Evolutionary conservation across 495 filamentous ascomycete species (phyloP), one percentile per base, ranked within the genome.

Genomic region (Corynascus novoguineensis): DNA sequence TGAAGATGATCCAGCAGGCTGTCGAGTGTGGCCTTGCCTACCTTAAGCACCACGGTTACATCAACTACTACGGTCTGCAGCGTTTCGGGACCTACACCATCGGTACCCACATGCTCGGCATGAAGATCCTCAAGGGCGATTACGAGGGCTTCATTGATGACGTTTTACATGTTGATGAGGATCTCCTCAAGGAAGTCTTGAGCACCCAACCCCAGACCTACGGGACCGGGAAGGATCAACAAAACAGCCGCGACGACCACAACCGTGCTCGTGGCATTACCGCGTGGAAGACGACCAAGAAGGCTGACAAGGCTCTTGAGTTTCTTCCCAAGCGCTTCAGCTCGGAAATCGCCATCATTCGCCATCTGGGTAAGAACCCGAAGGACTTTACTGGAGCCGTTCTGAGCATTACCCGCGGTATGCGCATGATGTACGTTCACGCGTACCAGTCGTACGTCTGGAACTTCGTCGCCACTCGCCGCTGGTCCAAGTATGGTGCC

Each of bases 11-110:
- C 1, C 70, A 71, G 31, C 51, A 66, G 15, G 67, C 69, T 3
- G 58, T 80, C 8, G 63, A 74, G 40, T 65, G 68, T 12, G 75
- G 72, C 1, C 56, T 82, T 12, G 72, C 79, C 6, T 69, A 86
- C 38, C 76, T 97, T 5, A 72, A 71, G 12, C 64, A 81, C 42
- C 73, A 82, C 14, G 93, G 93, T 0, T 98, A 95, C 72, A 83
- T 97, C 69, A 97, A 98, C 69, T 97, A 97, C 74, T 98, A 87
- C 58, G 93, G 93, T 14, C 81, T 97, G 3, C 93, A 98, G 72
- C 84, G 93, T 12, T 98, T 98, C 62, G 93, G 93, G 24, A 87
- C 89, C 4, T 92, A 90, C 69, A 70, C 80, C 4, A 86, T 85
- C 5, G 83, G 89, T 5, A 97, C 93, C 1, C 87, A 96, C 60